A percentile compares a stretch with the other conserved stretches of the same genome.
These are phyloP conservation scores for Myxozyma nipponensis DNA, from an alignment of 805 yeast genomes.

Conservation along the genomic window DNA sequence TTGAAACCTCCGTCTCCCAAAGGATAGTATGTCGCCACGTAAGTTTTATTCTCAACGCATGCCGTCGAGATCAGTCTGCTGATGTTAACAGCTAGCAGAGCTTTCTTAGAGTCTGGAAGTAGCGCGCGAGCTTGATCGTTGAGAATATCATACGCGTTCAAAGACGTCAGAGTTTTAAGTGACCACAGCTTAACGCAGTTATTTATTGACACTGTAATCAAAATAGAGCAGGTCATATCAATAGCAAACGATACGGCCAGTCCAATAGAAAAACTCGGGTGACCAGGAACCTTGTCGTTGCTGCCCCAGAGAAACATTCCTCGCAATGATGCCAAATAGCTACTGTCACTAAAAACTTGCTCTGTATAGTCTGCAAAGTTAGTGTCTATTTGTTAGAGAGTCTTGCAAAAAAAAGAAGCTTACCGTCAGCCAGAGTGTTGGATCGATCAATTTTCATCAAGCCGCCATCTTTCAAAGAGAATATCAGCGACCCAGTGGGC, in stretches of 20 bases:
- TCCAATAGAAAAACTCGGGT: constrained; percentile 41
- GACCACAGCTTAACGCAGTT: constrained; percentile 61
- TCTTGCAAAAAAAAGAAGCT: neutral
- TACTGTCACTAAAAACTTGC: constrained; percentile 51
- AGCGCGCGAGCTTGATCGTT: constrained; percentile 7
- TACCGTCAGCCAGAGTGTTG: constrained; percentile 30
- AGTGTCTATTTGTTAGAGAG: neutral
- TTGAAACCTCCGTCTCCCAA: constrained; percentile 45
- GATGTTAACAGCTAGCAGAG: constrained; percentile 36
- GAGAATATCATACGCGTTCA: constrained; percentile 30
- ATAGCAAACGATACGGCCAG: constrained; percentile 40
- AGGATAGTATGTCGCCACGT: constrained; percentile 43
- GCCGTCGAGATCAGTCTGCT: constrained; percentile 34
- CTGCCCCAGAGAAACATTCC: constrained; percentile 36
- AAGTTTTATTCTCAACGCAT: constrained; percentile 9
- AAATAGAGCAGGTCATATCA: constrained; percentile 31
- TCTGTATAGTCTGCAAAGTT: constrained; percentile 23
- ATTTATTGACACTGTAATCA: constrained; percentile 53
- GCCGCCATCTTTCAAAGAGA: constrained; percentile 74
- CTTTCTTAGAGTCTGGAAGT: constrained; percentile 24
- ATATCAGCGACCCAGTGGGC: constrained; percentile 46
- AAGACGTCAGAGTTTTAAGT: constrained; percentile 37
- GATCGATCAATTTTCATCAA: constrained; percentile 41
- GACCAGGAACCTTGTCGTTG: constrained; percentile 42
- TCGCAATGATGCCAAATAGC: constrained; percentile 39